phyloP scores from a whole-genome alignment of 2,329 filamentous ascomycete species.

The Metarhizium album region DNA sequence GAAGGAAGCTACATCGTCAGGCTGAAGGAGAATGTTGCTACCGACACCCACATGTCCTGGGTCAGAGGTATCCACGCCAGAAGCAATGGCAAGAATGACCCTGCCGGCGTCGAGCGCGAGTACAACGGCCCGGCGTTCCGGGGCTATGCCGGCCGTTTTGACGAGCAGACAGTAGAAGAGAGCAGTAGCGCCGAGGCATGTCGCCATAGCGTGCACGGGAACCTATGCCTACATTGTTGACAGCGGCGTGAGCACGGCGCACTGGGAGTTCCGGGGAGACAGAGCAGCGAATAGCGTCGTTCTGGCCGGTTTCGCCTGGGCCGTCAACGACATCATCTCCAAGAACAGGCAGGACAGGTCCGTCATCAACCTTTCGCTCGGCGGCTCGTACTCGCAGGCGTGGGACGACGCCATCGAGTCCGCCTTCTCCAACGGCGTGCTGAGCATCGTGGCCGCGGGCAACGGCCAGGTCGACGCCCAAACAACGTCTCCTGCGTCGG shows the following conservation, averaged over 20 bases:
- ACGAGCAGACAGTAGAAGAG: slow-evolving; percentile 26
- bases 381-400: slow-evolving; percentile 14
- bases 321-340: slow-evolving; percentile 29
- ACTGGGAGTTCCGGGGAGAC: slow-evolving; percentile 33
- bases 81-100: slow-evolving; percentile 37
- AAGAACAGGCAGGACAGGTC: slow-evolving; percentile 27
- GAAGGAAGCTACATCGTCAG: slow-evolving; percentile 44
- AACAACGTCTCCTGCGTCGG: slow-evolving; percentile 34
- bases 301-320: slow-evolving; percentile 25
- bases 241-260: slow-evolving; percentile 44
- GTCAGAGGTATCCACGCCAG: slow-evolving; percentile 41
- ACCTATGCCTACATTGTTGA: slow-evolving; percentile 51
- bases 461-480: slow-evolving; percentile 27
- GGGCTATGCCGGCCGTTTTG: slow-evolving; percentile 33
- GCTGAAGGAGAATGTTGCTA: slow-evolving; percentile 39
- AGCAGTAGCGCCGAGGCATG: slow-evolving; percentile 30
- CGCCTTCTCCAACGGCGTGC: slow-evolving; percentile 34
- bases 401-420: slow-evolving; percentile 43
- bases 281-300: slow-evolving; percentile 11
- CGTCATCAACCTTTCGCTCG: slow-evolving; percentile 47
- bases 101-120: slow-evolving; percentile 21
- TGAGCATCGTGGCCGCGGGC: slow-evolving; percentile 44
- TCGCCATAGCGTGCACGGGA: slow-evolving; percentile 14
- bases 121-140: slow-evolving; percentile 20
- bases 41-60: slow-evolving; percentile 34